A percentile compares a stretch with the other conserved stretches of the same genome.
phyloP scores from a whole-genome alignment of 1,284 basidiomycete genomes.

The Boletellus deceptivus region DNA sequence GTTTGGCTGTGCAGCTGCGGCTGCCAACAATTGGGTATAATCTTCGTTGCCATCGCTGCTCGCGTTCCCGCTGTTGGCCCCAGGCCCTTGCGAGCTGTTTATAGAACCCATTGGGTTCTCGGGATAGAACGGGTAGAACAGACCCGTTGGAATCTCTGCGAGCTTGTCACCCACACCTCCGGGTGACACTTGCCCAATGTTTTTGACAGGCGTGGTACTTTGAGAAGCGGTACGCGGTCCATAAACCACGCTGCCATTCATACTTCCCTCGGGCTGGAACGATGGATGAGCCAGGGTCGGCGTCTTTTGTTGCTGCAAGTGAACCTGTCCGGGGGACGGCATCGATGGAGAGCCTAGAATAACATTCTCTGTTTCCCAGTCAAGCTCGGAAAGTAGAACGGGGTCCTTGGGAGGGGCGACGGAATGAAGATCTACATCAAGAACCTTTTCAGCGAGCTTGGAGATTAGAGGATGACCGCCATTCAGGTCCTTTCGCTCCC shows the following conservation, averaged over 20 bases:
- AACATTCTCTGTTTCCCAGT: slow-evolving; percentile 59
- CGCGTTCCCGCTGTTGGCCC: slow-evolving; percentile 16
- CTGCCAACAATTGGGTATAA: slow-evolving; percentile 54
- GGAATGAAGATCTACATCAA: slow-evolving; percentile 62
- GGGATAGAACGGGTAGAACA: slow-evolving; percentile 76
- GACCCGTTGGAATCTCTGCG: slow-evolving; percentile 58
- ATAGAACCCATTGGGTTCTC: slow-evolving; percentile 42
- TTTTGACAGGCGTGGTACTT: slow-evolving; percentile 32
- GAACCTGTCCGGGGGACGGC: slow-evolving; percentile 28
- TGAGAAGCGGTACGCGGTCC: slow-evolving; percentile 35
- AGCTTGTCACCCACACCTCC: slow-evolving; percentile 40
- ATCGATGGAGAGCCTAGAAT: slow-evolving; percentile 32
- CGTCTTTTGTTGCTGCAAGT: slow-evolving; percentile 41
- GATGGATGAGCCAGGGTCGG: slow-evolving; percentile 40
- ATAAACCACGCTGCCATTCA: slow-evolving; percentile 31
- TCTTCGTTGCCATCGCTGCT: slow-evolving; percentile 35
- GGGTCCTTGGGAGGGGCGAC: slow-evolving; percentile 57
- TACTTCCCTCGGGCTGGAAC: slow-evolving; percentile 22
- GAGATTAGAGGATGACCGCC: slow-evolving; percentile 79
- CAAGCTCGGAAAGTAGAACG: slow-evolving; percentile 61
- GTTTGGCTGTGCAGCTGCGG: slow-evolving; percentile 49
- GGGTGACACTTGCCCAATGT: slow-evolving; percentile 24
- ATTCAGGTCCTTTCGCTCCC: slow-evolving; percentile 76
- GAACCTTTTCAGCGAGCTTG: slow-evolving; percentile 72
- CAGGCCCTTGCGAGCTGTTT: slow-evolving; percentile 15